These are phyloP conservation scores for Pelagophyceae sp. DNA, from an alignment of 352 stramenopile genomes.

Conservation along the genomic window DNA sequence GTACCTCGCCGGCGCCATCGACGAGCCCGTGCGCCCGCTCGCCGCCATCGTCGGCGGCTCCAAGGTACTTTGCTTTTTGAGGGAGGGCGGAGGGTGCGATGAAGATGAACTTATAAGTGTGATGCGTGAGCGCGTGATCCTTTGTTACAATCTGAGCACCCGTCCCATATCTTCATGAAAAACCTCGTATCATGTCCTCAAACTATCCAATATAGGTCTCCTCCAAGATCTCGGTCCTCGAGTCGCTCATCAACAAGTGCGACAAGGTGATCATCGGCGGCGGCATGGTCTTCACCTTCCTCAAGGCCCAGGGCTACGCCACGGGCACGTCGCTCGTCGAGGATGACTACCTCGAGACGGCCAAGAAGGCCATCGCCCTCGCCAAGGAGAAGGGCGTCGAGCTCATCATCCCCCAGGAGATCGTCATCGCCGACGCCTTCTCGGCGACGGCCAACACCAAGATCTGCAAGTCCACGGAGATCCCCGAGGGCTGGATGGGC, in stretches of 20 bases:
- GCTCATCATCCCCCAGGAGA: slow-evolving; percentile 80
- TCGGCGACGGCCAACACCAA: slow-evolving; percentile 55
- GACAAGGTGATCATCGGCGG: slow-evolving; percentile 90
- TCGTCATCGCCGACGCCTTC: slow-evolving; percentile 80
- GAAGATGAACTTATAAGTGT: slow-evolving; percentile 14
- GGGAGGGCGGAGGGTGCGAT: too few relatives aligned
- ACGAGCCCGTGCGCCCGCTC: slow-evolving; percentile 76
- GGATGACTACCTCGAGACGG: slow-evolving; percentile 82
- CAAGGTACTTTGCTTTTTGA: too few relatives aligned
- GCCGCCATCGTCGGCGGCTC: slow-evolving; percentile 87
- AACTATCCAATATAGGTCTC: too few relatives aligned
- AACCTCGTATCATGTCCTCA: slow-evolving; percentile 2
- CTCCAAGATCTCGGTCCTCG: slow-evolving; percentile 90
- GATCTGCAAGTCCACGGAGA: slow-evolving; percentile 58
- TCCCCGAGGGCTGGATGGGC: slow-evolving; percentile 90
- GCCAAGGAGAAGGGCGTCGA: slow-evolving; percentile 71
- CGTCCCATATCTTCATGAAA: not conserved
- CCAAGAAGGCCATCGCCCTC: slow-evolving; percentile 75
- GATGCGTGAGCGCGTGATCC: not conserved
- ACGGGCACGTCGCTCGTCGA: slow-evolving; percentile 89
- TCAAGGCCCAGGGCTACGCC: slow-evolving; percentile 84
- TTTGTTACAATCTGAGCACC: not conserved
- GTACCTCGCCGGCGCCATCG: slow-evolving; percentile 80
- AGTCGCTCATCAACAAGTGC: slow-evolving; percentile 85
- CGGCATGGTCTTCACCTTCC: slow-evolving; percentile 95